Evolutionary conservation across 495 filamentous ascomycete genomes (phyloP).

Genomic region (Penicillium bialowiezense): DNA sequence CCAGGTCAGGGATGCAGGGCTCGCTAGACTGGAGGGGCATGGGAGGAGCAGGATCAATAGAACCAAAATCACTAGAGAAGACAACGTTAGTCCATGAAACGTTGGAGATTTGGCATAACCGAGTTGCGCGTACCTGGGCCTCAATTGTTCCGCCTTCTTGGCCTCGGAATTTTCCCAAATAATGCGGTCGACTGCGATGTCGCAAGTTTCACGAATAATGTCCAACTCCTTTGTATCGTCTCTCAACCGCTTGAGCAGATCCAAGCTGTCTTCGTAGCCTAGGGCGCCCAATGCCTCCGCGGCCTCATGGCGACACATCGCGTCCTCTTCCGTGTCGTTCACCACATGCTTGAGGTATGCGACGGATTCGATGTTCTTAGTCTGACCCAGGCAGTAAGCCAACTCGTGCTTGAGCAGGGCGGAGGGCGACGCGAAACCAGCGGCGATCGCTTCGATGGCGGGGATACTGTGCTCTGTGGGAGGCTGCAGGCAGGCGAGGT

Average conservation of each 20-base stretch:
- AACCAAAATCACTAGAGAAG: constrained; percentile 76
- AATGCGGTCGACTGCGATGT: constrained; percentile 91
- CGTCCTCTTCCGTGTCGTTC: constrained; percentile 73
- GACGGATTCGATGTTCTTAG: constrained; percentile 68
- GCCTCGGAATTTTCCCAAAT: constrained; percentile 83
- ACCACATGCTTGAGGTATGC: constrained; percentile 74
- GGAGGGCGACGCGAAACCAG: constrained; percentile 79
- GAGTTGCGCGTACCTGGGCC: constrained; percentile 60
- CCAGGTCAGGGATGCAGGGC: constrained; percentile 69
- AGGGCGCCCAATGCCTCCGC: constrained; percentile 93
- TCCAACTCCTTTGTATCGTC: constrained; percentile 68
- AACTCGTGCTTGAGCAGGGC: constrained; percentile 91
- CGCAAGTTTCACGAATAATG: constrained; percentile 92
- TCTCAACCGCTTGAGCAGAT: constrained; percentile 65
- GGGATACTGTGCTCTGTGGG: constrained; percentile 59
- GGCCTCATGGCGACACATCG: constrained; percentile 96
- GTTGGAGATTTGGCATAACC: too few species aligned
- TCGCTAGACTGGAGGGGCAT: constrained; percentile 58
- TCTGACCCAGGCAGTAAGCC: constrained; percentile 95
- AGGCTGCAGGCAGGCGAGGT: constrained; percentile 71
- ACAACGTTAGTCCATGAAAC: constrained; percentile 11
- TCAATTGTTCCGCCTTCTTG: constrained; percentile 68
- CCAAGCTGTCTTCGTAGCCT: constrained; percentile 67
- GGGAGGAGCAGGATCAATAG: constrained; percentile 92
- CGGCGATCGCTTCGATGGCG: constrained; percentile 90